phyloP scores from a whole-genome alignment of 306 rosid species.

The Cucurbita ficifolia region DNA sequence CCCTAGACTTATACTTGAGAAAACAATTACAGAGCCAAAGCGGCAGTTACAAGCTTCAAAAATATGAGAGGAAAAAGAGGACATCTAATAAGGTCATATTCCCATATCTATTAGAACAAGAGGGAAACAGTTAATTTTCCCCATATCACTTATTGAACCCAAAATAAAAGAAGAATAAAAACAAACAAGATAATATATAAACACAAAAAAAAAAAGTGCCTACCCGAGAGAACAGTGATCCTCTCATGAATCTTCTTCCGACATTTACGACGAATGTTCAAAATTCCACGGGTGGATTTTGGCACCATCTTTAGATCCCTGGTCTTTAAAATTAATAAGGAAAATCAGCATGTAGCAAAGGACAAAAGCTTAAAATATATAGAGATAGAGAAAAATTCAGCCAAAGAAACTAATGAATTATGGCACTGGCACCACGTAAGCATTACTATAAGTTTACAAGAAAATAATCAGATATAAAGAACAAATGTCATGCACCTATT shows the following conservation, averaged over 20 bases:
- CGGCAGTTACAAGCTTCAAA: background rate
- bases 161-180: background rate
- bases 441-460: background rate
- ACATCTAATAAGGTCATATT: background rate
- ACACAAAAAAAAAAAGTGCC: slow-evolving; percentile 5
- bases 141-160: background rate
- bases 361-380: background rate
- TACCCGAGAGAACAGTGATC: slow-evolving; percentile 73
- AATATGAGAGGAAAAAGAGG: background rate
- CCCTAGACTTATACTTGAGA: no score
- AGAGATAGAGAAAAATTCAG: background rate
- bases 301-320: slow-evolving; percentile 78
- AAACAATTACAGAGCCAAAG: background rate
- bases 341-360: slow-evolving; percentile 4
- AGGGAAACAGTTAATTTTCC: background rate
- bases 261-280: slow-evolving; percentile 51
- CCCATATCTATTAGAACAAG: background rate
- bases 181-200: background rate
- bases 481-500: background rate
- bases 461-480: background rate
- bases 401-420: background rate
- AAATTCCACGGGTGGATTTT: slow-evolving; percentile 37
- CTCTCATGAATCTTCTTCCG: slow-evolving; percentile 76
- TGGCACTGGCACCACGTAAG: background rate
- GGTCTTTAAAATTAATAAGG: slow-evolving; percentile 26